Conservation (phyloP, 805 yeast genomes). For the Lipomyces mesembrius region DNA sequence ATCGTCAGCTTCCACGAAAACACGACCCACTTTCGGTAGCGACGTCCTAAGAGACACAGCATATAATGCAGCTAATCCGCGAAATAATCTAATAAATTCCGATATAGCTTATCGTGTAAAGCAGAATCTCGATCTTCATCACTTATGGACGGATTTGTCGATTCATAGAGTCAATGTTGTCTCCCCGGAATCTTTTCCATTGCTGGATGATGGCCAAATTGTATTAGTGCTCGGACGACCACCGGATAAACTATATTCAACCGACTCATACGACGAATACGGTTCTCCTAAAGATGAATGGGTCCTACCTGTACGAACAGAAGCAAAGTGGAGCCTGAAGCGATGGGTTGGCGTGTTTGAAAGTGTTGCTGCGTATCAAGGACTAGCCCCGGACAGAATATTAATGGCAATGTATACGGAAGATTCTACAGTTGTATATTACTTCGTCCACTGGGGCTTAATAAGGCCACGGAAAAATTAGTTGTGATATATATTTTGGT, state of each 20-base stretch:
- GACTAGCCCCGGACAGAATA: constrained; percentile 39
- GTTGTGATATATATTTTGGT: neutral
- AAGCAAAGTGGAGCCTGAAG: constrained; percentile 44
- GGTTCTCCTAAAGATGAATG: constrained; percentile 36
- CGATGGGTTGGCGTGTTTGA: constrained; percentile 46
- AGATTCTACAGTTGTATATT: constrained; percentile 52
- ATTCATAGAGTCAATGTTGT: constrained; percentile 29
- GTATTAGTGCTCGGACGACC: constrained; percentile 43
- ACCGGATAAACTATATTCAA: constrained; percentile 46
- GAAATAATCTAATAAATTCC: constrained; percentile 21
- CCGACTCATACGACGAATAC: constrained; percentile 38
- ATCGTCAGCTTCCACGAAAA: neutral
- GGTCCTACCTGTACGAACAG: constrained; percentile 41
- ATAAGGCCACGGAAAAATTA: constrained; percentile 49
- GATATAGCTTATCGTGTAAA: constrained; percentile 38
- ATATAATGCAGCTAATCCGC: constrained; percentile 15
- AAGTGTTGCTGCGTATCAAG: constrained; percentile 30
- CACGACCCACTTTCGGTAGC: constrained; percentile 2
- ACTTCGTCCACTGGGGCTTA: constrained; percentile 48
- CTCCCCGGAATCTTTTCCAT: constrained; percentile 10
- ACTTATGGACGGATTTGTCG: constrained; percentile 45
- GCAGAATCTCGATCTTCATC: constrained; percentile 47
- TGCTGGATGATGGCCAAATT: constrained; percentile 14
- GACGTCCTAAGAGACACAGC: constrained; percentile 19
- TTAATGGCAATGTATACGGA: constrained; percentile 51